Conservation (phyloP, 768 basidiomycete genomes). For the Cubamyces sp. region DNA sequence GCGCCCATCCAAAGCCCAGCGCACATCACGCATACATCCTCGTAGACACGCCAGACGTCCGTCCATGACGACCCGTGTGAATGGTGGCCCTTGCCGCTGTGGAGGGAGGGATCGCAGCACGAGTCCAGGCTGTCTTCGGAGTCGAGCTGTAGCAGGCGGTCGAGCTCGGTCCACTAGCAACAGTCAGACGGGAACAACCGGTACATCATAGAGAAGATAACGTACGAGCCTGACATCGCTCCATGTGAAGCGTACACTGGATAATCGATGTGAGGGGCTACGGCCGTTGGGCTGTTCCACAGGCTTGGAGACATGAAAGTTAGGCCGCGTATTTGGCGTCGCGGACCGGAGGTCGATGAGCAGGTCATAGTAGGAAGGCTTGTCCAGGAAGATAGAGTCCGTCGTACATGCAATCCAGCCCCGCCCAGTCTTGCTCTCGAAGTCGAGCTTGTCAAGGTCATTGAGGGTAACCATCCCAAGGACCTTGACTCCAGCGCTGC, state of each 20-base stretch:
- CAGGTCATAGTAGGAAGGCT: constrained; percentile 77
- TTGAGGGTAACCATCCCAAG: constrained; percentile 81
- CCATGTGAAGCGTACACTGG: constrained; percentile 76
- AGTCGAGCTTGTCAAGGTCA: constrained; percentile 65
- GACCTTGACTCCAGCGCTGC: constrained; percentile 60
- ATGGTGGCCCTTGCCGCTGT: constrained; percentile 12
- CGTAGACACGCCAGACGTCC: constrained; percentile 81
- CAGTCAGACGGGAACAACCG: constrained; percentile 1
- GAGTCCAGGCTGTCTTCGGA: constrained; percentile 31
- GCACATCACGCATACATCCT: constrained; percentile 83
- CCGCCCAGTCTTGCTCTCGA: constrained; percentile 58
- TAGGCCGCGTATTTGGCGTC: constrained; percentile 64
- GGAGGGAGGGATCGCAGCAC: constrained; percentile 30
- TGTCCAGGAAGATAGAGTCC: constrained; percentile 83
- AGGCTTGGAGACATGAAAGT: constrained; percentile 63
- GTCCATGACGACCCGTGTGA: constrained; percentile 56
- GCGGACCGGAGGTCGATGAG: constrained; percentile 78
- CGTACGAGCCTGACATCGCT: constrained; percentile 77
- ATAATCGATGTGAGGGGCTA: constrained; percentile 57
- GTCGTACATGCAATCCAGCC: constrained; percentile 91
- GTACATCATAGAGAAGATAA: constrained; percentile 9
- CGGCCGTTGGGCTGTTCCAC: constrained; percentile 41
- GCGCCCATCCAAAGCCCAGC: constrained; percentile 82
- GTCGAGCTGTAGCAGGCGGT: constrained; percentile 66
- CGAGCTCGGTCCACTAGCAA: constrained; percentile 77